Conservation (phyloP, 768 basidiomycete species). For the Pisolithus albus region DNA sequence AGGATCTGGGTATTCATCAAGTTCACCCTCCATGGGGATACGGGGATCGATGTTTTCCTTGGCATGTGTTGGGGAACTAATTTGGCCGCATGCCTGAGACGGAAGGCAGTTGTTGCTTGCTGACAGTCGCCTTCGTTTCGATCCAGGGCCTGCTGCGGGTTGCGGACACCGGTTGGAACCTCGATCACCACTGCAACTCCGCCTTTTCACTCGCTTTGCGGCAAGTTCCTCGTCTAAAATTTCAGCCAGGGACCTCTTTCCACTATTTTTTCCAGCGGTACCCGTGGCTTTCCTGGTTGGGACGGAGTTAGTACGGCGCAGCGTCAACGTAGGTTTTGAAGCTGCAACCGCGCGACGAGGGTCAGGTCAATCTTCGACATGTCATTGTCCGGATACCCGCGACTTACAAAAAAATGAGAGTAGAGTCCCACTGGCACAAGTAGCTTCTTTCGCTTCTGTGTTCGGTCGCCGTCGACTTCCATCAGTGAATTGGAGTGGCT, state of each 20-base stretch:
- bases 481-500: slow-evolving; percentile 29
- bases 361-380: slow-evolving; percentile 28
- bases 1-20: slow-evolving; percentile 31
- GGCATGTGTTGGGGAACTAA: slow-evolving; percentile 35
- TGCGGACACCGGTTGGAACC: slow-evolving; percentile 26
- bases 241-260: slow-evolving; percentile 67
- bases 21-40: slow-evolving; percentile 35
- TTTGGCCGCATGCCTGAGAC: slow-evolving; percentile 30
- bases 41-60: slow-evolving; percentile 35
- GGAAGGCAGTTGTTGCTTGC: slow-evolving; percentile 11
- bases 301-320: slow-evolving; percentile 22
- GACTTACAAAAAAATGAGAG: slow-evolving; percentile 60
- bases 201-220: slow-evolving; percentile 41
- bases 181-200: slow-evolving; percentile 4
- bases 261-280: slow-evolving; percentile 53
- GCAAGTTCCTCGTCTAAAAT: slow-evolving; percentile 61
- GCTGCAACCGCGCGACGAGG: slow-evolving; percentile 22
- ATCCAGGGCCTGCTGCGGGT: slow-evolving; percentile 9
- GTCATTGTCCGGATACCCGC: slow-evolving; percentile 13
- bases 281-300: slow-evolving; percentile 19
- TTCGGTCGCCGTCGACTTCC: slow-evolving; percentile 14
- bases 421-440: slow-evolving; percentile 32
- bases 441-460: slow-evolving; percentile 36
- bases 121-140: slow-evolving; percentile 6
- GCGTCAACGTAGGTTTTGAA: slow-evolving; percentile 20